Percentiles rank a stretch among this genome's conserved stretches.
Conservation (phyloP, 495 filamentous ascomycete genomes). For the Penicillium daleae region DNA sequence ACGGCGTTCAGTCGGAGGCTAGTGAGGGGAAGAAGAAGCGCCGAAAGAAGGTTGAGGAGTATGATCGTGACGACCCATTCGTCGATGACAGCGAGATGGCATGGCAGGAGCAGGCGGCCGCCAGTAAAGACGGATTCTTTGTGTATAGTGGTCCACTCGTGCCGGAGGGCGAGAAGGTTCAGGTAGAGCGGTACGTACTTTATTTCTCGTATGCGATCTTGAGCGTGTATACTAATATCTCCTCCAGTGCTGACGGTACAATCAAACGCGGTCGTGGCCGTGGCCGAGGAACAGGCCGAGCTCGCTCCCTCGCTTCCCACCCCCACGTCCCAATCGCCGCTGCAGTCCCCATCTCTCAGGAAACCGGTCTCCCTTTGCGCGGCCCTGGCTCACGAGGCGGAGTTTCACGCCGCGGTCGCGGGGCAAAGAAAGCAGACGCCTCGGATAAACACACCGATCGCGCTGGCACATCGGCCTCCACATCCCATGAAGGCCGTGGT, state of each 20-base stretch:
- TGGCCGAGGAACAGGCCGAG: conserved; percentile 61
- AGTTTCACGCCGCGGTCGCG: conserved; percentile 77
- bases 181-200: conserved; percentile 66
- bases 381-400: conserved; percentile 80
- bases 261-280: conserved; percentile 78
- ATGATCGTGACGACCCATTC: conserved; percentile 95
- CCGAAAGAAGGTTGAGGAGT: conserved; percentile 89
- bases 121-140: conserved; percentile 90
- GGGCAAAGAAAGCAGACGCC: conserved; percentile 72
- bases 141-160: conserved; percentile 86
- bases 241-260: conserved; percentile 69
- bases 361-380: conserved; percentile 58
- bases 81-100: conserved; percentile 95
- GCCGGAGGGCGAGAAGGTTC: conserved; percentile 86
- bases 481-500: conserved; percentile 32
- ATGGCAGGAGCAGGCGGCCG: conserved; percentile 94
- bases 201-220: background rate
- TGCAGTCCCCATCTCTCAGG: conserved; percentile 48
- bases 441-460: conserved; percentile 57
- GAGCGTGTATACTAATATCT: background rate
- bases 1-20: conserved; percentile 52
- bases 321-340: conserved; percentile 47
- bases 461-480: conserved; percentile 21
- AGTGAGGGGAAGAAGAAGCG: conserved; percentile 64
- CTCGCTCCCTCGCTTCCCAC: conserved; percentile 42